Conservation (phyloP, 1,284 basidiomycete species). For the Ceratobasidium theobromae region DNA sequence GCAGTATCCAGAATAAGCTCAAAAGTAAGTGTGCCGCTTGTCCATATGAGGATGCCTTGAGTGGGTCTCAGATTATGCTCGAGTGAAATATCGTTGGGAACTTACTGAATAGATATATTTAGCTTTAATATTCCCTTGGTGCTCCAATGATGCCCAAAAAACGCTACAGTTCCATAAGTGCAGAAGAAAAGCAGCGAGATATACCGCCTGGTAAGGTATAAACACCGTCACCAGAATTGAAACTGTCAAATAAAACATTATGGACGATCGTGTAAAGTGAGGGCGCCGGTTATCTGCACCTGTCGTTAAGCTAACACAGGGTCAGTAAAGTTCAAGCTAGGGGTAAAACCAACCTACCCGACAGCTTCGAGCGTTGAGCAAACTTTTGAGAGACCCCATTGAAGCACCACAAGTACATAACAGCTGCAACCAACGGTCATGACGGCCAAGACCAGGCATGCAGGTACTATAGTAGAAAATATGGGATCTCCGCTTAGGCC, state of each 20-base stretch:
- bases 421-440: slow-evolving; percentile 14
- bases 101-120: neutral
- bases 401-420: neutral
- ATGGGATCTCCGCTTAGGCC: slow-evolving; percentile 57
- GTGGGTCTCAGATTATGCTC: slow-evolving; percentile 28
- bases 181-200: slow-evolving; percentile 76
- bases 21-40: slow-evolving; percentile 66
- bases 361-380: neutral
- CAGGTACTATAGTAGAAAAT: slow-evolving; percentile 55
- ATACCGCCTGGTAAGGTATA: slow-evolving; percentile 89
- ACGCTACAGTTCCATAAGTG: slow-evolving; percentile 66
- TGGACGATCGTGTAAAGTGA: slow-evolving; percentile 11
- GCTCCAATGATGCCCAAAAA: slow-evolving; percentile 1
- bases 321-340: neutral
- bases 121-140: neutral
- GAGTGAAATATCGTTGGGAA: neutral
- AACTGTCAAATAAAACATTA: slow-evolving; percentile 48
- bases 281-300: slow-evolving; percentile 4
- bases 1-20: slow-evolving; percentile 81
- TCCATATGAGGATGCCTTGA: slow-evolving; percentile 45
- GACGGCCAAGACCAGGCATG: neutral
- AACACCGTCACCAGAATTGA: slow-evolving; percentile 63
- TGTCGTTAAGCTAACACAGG: neutral
- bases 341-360: slow-evolving; percentile 42
- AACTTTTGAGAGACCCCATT: slow-evolving; percentile 1